Conservation (phyloP, 768 basidiomycete genomes). For the Calocybe gangraenosa region DNA sequence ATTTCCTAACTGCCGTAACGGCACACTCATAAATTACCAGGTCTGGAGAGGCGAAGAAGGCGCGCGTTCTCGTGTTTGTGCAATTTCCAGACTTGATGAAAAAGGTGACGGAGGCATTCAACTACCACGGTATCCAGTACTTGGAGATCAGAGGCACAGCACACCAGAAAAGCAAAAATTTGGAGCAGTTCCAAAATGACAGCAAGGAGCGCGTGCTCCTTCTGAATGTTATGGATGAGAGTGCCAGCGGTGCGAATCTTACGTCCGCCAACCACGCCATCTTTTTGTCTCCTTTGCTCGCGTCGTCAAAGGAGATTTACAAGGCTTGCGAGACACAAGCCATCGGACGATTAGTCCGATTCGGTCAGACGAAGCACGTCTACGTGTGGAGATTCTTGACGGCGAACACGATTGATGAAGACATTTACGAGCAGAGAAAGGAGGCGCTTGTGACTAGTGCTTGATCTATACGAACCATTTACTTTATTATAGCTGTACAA, state of each 20-base stretch:
- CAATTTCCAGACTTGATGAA: constrained; percentile 93
- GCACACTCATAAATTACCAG: constrained; percentile 31
- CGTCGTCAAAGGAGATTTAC: constrained; percentile 79
- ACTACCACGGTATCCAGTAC: constrained; percentile 65
- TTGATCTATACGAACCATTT: constrained; percentile 8
- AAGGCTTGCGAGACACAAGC: constrained; percentile 81
- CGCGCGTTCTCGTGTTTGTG: constrained; percentile 90
- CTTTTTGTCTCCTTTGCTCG: constrained; percentile 89
- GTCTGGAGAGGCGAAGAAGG: constrained; percentile 63
- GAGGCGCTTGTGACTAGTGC: constrained; percentile 17
- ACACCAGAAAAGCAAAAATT: constrained; percentile 70
- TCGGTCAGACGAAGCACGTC: constrained; percentile 78
- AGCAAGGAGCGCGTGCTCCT: constrained; percentile 77
- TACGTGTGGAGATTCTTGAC: constrained; percentile 82
- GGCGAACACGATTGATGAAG: constrained; percentile 83
- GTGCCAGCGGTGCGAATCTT: constrained; percentile 89
- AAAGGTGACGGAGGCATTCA: constrained; percentile 83
- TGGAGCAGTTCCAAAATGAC: constrained; percentile 83
- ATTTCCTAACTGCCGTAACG: not conserved
- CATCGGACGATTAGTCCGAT: constrained; percentile 78
- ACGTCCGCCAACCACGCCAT: constrained; percentile 93
- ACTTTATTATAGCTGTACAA: constrained; percentile 5
- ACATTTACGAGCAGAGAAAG: constrained; percentile 64
- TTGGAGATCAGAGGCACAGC: constrained; percentile 81
- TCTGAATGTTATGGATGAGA: constrained; percentile 92